phyloP scores from a whole-genome alignment of 805 yeast genomes.

The Ogataea siamensis region DNA sequence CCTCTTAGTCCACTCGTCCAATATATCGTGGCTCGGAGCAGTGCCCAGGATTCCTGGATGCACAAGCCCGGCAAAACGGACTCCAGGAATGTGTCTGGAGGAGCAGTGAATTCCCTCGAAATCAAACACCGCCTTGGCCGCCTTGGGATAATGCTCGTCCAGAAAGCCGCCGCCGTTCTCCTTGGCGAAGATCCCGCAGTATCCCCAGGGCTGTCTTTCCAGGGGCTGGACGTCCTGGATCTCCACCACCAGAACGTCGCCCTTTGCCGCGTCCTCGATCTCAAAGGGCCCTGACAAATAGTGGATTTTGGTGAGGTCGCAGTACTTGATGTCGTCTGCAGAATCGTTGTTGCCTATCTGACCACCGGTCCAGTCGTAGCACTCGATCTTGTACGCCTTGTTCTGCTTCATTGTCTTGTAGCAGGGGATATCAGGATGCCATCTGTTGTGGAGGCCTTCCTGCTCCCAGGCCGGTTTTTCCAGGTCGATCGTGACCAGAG shows the following conservation, averaged over 20 bases:
- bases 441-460: conserved; percentile 47
- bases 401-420: conserved; percentile 39
- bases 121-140: conserved; percentile 52
- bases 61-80: conserved; percentile 47
- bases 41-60: conserved; percentile 54
- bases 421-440: conserved; percentile 53
- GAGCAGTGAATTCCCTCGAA: conserved; percentile 50
- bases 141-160: conserved; percentile 47
- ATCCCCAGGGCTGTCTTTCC: conserved; percentile 54
- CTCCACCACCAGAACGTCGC: conserved; percentile 48
- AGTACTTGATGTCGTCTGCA: conserved; percentile 47
- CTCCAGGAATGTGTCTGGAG: conserved; percentile 50
- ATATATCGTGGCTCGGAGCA: conserved; percentile 44
- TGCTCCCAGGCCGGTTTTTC: conserved; percentile 46
- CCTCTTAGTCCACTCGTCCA: conserved; percentile 45
- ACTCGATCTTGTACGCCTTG: conserved; percentile 47
- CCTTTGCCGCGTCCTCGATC: conserved; percentile 44
- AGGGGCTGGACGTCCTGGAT: conserved; percentile 52
- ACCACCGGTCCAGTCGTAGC: conserved; percentile 56
- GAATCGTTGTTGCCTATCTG: conserved; percentile 46
- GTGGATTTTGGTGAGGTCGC: conserved; percentile 45
- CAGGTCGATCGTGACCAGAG: conserved; percentile 41
- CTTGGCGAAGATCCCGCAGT: conserved; percentile 47
- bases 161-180: conserved; percentile 52
- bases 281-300: conserved; percentile 50